Base-by-base conservation (phyloP, 2,329 filamentous ascomycete species). In the Raffaelea arxii region DNA sequence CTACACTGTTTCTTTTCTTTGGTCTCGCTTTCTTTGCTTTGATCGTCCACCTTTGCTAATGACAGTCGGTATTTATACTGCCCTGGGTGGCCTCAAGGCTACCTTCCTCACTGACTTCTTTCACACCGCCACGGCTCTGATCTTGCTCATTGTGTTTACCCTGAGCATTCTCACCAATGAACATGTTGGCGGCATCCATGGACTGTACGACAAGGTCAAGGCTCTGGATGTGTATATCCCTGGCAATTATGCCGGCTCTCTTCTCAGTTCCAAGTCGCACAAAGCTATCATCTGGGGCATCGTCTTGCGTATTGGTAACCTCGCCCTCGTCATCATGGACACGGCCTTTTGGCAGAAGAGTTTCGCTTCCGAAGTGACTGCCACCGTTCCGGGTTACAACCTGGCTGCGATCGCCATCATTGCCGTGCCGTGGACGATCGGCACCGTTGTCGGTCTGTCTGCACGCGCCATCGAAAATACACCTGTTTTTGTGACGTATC, bases 311-410 rank as follows among this genome's bases (percentile, higher is more conserved):
- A 68, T 74, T 41, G 70, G 69, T 14, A 74, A 73, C 44, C 56
- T 73, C 18, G 69, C 67, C 7, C 60, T 72, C 1, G 71, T 74
- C 1, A 59, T 72, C 5, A 73, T 74, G 68, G 65, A 74, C 51
- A 74, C 70, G 4, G 70, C 65, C 2, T 75, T 74, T 55, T 75
- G 70, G 69, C 70, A 74, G 46, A 74, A 74, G 56, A 67, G 65
- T 0, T 74, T 67, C 50, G 65, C 62, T 1, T 54, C 65, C 12
- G 61, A 64, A 49, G 42, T 66, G 6, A 58, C 65, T n/a, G 58
- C 65, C 0, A 59, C 63, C 0, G 65, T 68, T 1, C 62, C 62
- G 36, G 67, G 64, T 3, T 70, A 69, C 6, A 38, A 44, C 45
- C 25, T 51, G 6, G 51, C 44, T 5, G 49, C 44, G 0, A 18